phyloP scores from a whole-genome alignment of 1,139 yeast genomes.

The Meyerozyma elateridarum region DNA sequence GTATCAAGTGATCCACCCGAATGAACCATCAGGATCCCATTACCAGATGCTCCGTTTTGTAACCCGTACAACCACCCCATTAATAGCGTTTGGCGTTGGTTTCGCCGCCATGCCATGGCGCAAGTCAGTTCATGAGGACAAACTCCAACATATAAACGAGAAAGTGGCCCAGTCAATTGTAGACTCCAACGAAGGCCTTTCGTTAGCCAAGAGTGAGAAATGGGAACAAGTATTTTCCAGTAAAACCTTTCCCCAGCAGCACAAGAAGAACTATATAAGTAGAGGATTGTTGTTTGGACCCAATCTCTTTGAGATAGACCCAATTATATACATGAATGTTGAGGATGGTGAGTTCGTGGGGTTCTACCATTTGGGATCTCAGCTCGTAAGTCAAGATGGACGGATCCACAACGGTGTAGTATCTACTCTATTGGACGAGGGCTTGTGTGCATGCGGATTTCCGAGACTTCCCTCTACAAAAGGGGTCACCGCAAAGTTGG shows the following conservation, averaged over 20 bases:
- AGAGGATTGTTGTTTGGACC: conserved; percentile 64
- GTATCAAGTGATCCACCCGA: no score
- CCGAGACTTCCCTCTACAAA: conserved; percentile 73
- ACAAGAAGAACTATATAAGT: conserved; percentile 58
- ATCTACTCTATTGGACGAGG: conserved; percentile 82
- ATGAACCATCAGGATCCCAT: no score
- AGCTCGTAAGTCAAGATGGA: conserved; percentile 64
- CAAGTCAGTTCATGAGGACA: conserved; percentile 18
- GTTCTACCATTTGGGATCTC: conserved; percentile 67
- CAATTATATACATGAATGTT: conserved; percentile 49
- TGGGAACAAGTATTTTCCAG: conserved; percentile 28
- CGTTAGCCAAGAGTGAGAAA: conserved; percentile 23
- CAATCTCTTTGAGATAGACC: conserved; percentile 60
- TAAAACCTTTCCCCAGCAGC: conserved; percentile 54
- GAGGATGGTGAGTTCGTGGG: conserved; percentile 47
- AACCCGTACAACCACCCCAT: conserved; percentile 23
- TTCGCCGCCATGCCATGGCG: conserved; percentile 44
- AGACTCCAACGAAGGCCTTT: conserved; percentile 26
- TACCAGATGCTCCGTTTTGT: conserved; percentile 2
- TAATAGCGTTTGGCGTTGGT: conserved; percentile 45
- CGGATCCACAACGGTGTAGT: conserved; percentile 84
- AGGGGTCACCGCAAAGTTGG: conserved; percentile 87
- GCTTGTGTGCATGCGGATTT: conserved; percentile 83
- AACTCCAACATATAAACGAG: conserved; percentile 27
- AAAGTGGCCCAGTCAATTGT: conserved; percentile 29